These are phyloP conservation scores for Gaeumannomyces tritici DNA, from an alignment of 2,329 filamentous ascomycete species.

Conservation along the genomic window DNA sequence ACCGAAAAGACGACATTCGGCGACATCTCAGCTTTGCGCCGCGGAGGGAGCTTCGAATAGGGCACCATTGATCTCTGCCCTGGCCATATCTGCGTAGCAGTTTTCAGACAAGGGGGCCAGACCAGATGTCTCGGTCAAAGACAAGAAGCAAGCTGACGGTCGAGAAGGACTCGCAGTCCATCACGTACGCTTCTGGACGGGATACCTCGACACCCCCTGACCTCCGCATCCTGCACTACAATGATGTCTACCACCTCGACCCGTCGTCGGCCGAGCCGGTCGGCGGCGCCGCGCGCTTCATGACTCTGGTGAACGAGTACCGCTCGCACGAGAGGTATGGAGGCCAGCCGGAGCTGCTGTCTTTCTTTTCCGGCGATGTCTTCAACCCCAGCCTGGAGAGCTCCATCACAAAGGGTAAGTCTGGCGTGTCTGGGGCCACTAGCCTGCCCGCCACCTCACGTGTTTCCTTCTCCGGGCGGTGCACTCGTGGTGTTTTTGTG, in stretches of 20 bases:
- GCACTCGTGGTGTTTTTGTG: neutral
- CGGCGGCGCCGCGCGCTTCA: slow-evolving; percentile 73
- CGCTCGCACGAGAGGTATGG: slow-evolving; percentile 49
- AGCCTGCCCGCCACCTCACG: slow-evolving; percentile 5
- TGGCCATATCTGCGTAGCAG: neutral
- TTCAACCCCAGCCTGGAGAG: slow-evolving; percentile 89
- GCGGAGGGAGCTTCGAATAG: too few species aligned
- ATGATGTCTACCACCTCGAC: slow-evolving; percentile 90
- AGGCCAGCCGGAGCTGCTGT: slow-evolving; percentile 57
- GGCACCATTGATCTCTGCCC: neutral
- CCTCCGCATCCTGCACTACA: slow-evolving; percentile 79
- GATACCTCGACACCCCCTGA: slow-evolving; percentile 39
- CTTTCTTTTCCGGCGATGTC: slow-evolving; percentile 83
- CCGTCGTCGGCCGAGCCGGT: slow-evolving; percentile 66
- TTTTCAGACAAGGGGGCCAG: neutral
- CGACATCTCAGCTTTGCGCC: neutral
- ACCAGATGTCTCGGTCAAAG: neutral
- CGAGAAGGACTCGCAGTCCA: slow-evolving; percentile 8
- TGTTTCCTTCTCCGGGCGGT: neutral
- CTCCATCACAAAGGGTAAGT: slow-evolving; percentile 71
- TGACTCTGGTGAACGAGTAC: slow-evolving; percentile 70
- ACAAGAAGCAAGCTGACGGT: slow-evolving; percentile 1
- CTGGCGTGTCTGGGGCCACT: slow-evolving; percentile 13
- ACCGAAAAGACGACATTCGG: neutral
- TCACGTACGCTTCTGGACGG: slow-evolving; percentile 21